Conservation (phyloP, 1,284 basidiomycete species). For the Agaricales sp. region DNA sequence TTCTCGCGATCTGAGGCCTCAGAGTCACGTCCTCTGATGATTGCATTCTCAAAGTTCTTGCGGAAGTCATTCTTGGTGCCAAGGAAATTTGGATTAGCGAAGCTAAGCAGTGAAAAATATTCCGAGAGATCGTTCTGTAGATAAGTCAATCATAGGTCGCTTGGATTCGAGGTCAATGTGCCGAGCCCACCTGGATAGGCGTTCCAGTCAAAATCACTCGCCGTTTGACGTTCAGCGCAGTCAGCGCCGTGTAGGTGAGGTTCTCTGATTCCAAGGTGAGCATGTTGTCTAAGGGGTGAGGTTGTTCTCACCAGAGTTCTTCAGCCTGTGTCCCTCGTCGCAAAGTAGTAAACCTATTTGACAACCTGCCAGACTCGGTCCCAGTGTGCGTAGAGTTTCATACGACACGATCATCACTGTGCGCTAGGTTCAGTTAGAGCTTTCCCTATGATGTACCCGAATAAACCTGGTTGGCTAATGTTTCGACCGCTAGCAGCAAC, state of each 20-base stretch:
- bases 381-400: slow-evolving; percentile 85
- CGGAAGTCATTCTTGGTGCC: slow-evolving; percentile 90
- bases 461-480: slow-evolving; percentile 79
- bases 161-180: not conserved
- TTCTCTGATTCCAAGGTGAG: slow-evolving; percentile 69
- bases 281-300: slow-evolving; percentile 5
- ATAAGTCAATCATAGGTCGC: not conserved
- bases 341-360: slow-evolving; percentile 88
- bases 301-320: slow-evolving; percentile 74
- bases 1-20: slow-evolving; percentile 82
- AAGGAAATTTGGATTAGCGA: slow-evolving; percentile 94
- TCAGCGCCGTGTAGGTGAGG: slow-evolving; percentile 83
- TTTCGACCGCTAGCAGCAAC: slow-evolving; percentile 78
- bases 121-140: slow-evolving; percentile 89
- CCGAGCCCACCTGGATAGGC: slow-evolving; percentile 68
- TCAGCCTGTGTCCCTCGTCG: slow-evolving; percentile 95
- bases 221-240: slow-evolving; percentile 81
- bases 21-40: slow-evolving; percentile 89
- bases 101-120: slow-evolving; percentile 93
- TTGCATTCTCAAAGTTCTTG: slow-evolving; percentile 93
- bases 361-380: slow-evolving; percentile 66
- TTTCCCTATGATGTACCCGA: too few relatives aligned
- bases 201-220: slow-evolving; percentile 96
- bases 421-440: slow-evolving; percentile 3
- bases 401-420: slow-evolving; percentile 99